Conservation (phyloP, 108 stramenopile species). For the Nannochloropsis salina region DNA sequence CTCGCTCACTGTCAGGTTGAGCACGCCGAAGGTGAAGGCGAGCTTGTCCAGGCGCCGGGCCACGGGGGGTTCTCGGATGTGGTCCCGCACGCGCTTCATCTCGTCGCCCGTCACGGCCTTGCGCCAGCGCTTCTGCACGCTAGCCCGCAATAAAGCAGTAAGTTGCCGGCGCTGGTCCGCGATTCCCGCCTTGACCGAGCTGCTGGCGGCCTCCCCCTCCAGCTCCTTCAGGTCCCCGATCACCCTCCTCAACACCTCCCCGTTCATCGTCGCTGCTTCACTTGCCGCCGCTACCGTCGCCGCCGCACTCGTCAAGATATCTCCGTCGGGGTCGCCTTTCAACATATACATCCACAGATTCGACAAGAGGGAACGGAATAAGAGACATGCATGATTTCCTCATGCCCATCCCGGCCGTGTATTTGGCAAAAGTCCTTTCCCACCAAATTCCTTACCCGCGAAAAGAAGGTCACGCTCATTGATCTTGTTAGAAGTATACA, state of each 20-base stretch:
- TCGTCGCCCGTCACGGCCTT: conserved; percentile 52
- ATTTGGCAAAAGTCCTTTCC: too few species aligned
- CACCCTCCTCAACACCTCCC: not conserved
- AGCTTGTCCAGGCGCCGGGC: conserved; percentile 52
- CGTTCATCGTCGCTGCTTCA: not conserved
- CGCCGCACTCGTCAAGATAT: not conserved
- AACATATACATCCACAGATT: not conserved
- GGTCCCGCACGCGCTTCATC: conserved; percentile 49
- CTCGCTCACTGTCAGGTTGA: conserved; percentile 53
- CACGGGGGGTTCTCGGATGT: conserved; percentile 42
- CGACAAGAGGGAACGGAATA: not conserved
- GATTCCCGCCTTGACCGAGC: not conserved
- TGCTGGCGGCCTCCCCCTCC: not conserved
- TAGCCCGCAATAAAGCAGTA: not conserved
- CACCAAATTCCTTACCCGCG: not conserved
- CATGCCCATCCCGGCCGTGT: too few species aligned
- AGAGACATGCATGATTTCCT: not conserved
- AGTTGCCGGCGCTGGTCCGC: not conserved
- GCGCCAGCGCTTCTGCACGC: conserved; percentile 26
- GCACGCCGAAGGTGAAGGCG: conserved; percentile 54
- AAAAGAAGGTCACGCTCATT: not conserved
- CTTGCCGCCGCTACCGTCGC: not conserved
- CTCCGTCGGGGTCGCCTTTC: not conserved
- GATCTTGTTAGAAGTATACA: not conserved
- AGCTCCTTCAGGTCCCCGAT: conserved; percentile 19